A percentile compares a stretch with the other conserved stretches of the same genome.
Evolutionary conservation across 495 filamentous ascomycete species (phyloP).

Genomic region (Penicillium roqueforti): DNA sequence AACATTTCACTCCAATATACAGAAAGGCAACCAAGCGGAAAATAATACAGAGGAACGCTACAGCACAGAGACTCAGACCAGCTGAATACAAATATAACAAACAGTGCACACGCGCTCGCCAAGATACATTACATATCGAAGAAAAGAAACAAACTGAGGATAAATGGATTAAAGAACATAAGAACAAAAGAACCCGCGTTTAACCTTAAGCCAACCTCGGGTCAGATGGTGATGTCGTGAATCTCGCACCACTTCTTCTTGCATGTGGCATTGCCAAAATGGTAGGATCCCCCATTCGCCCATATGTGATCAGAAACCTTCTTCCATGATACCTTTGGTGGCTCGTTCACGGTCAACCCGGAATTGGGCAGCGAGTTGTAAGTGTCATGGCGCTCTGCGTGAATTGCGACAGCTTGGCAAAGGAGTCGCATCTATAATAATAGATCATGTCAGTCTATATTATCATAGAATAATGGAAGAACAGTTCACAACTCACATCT

Average conservation of each 20-base stretch:
- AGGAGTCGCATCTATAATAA: constrained; percentile 31
- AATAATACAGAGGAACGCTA: not conserved
- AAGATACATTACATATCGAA: not conserved
- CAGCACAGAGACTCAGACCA: not conserved
- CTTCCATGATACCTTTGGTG: constrained; percentile 74
- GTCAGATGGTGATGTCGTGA: constrained; percentile 20
- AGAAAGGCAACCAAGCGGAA: not conserved
- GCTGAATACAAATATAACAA: not conserved
- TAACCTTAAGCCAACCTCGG: not conserved
- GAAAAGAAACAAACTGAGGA: too few relatives aligned
- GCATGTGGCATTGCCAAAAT: constrained; percentile 81
- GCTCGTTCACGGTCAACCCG: constrained; percentile 5
- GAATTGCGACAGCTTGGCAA: constrained; percentile 35
- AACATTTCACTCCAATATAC: not conserved
- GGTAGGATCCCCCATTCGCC: constrained; percentile 69
- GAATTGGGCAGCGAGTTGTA: not conserved
- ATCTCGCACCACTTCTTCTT: constrained; percentile 69
- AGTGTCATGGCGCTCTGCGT: constrained; percentile 18
- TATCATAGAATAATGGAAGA: not conserved
- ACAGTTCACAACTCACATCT: constrained; percentile 60
- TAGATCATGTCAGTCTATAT: constrained; percentile 13
- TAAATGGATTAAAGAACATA: not conserved
- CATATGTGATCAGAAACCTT: constrained; percentile 69
- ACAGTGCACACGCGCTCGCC: not conserved
- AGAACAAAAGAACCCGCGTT: not conserved